Percentiles rank a stretch among this genome's conserved stretches.
Conservation (phyloP, 495 filamentous ascomycete genomes). For the Lepidopterella palustris region DNA sequence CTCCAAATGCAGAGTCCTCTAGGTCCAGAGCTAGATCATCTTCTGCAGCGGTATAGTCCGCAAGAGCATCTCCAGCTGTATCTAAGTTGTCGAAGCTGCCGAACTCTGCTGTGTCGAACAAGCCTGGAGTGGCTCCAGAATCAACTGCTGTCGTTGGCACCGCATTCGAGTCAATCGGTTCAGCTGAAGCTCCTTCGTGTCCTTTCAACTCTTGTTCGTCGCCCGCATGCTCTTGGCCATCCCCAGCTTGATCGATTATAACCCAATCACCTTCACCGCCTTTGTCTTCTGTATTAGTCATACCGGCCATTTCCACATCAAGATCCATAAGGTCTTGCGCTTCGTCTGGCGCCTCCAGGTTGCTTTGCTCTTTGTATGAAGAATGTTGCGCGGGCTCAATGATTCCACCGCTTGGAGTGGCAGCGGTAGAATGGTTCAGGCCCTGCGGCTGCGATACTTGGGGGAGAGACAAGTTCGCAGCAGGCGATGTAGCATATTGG, state of each 20-base stretch:
- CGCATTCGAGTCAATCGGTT: conserved; percentile 1
- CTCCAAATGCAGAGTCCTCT: conserved; percentile 56
- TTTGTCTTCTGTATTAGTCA: conserved; percentile 22
- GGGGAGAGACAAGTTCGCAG: conserved; percentile 17
- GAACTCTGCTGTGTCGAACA: conserved; percentile 39
- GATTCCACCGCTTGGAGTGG: conserved; percentile 11
- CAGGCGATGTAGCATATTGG: conserved; percentile 27
- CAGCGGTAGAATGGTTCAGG: conserved; percentile 21
- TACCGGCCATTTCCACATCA: conserved; percentile 30
- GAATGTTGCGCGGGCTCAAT: not conserved
- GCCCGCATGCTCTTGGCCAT: conserved; percentile 17
- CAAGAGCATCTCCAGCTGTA: conserved; percentile 56
- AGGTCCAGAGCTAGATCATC: conserved; percentile 47
- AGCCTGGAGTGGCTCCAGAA: conserved; percentile 30
- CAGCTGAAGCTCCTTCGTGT: conserved; percentile 5
- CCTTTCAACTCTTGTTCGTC: conserved; percentile 4
- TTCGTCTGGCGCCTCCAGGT: conserved; percentile 4
- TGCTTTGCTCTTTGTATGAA: conserved; percentile 11
- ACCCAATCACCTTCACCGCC: conserved; percentile 50
- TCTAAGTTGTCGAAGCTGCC: conserved; percentile 52
- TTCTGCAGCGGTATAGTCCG: conserved; percentile 43
- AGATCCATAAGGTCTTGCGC: conserved; percentile 25
- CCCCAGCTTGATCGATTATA: conserved; percentile 43
- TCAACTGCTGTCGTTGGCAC: conserved; percentile 16
- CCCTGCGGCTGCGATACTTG: conserved; percentile 22